These are phyloP conservation scores for Mortierella antarctica DNA, from an alignment of 192 early-diverging fungal species.

Conservation along the genomic window DNA sequence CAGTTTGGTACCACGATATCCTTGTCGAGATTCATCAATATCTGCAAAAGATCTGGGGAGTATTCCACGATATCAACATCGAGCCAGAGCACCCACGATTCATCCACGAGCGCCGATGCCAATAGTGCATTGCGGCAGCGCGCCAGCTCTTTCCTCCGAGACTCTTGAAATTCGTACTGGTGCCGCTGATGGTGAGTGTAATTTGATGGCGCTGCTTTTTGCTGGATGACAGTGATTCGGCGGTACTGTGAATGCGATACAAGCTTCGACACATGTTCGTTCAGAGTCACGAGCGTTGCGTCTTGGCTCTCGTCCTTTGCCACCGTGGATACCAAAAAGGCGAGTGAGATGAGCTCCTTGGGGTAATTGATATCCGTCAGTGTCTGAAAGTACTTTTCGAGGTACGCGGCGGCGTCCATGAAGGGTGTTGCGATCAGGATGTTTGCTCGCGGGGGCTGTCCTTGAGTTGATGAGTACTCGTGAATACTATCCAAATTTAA, in stretches of 20 bases:
- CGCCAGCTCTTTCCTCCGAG: conserved; percentile 70
- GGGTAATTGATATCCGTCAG: conserved; percentile 68
- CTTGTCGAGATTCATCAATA: conserved; percentile 71
- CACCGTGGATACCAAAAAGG: conserved; percentile 68
- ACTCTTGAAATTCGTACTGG: conserved; percentile 64
- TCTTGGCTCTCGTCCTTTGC: conserved; percentile 59
- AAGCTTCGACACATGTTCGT: conserved; percentile 19
- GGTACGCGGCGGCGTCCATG: conserved; percentile 67
- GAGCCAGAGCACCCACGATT: conserved; percentile 80
- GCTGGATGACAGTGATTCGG: conserved; percentile 65
- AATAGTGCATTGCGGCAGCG: conserved; percentile 71
- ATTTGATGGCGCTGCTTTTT: conserved; percentile 65
- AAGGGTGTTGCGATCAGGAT: conserved; percentile 76
- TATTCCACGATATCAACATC: conserved; percentile 79
- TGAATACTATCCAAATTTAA: too few species aligned
- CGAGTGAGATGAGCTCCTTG: conserved; percentile 70
- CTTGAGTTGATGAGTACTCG: too few species aligned
- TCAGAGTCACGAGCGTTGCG: conserved; percentile 64
- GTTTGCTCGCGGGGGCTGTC: neutral
- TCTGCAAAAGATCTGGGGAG: conserved; percentile 64
- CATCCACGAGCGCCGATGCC: conserved; percentile 64
- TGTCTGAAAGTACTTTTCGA: conserved; percentile 70
- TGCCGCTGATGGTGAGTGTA: conserved; percentile 67
- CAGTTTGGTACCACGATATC: conserved; percentile 77
- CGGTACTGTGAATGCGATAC: conserved; percentile 43